phyloP scores from a whole-genome alignment of 768 basidiomycete genomes.

The Psilocybe subaeruginosa region DNA sequence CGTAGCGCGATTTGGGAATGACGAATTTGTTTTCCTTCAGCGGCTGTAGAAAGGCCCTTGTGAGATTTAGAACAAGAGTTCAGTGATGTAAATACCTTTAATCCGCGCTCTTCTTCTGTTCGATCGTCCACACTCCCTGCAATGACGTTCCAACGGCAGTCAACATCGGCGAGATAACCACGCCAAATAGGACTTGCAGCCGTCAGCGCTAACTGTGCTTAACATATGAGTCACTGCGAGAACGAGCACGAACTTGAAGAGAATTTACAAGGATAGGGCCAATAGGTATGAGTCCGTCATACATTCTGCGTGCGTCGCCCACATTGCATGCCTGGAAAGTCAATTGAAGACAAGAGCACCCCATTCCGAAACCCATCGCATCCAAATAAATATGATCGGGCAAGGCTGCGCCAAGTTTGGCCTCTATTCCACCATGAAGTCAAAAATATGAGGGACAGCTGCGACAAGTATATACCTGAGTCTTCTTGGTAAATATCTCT shows the following conservation, averaged over 20 bases:
- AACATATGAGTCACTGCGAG: background rate
- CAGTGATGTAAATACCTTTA: conserved; percentile 57
- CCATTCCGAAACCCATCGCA: conserved; percentile 99
- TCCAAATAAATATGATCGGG: conserved; percentile 96
- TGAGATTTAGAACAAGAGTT: conserved; percentile 1
- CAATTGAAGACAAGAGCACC: conserved; percentile 95
- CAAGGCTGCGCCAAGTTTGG: conserved; percentile 86
- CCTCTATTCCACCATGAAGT: conserved; percentile 53
- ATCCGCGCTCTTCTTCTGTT: conserved; percentile 91
- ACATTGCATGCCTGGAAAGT: conserved; percentile 98
- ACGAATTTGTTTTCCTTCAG: conserved; percentile 70
- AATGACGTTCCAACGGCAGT: conserved; percentile 99
- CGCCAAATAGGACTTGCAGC: conserved; percentile 96
- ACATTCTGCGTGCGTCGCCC: conserved; percentile 87
- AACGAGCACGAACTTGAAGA: background rate
- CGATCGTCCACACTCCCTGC: conserved; percentile 98
- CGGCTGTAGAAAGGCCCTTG: conserved; percentile 50
- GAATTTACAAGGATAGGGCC: conserved; percentile 88
- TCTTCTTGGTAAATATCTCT: conserved; percentile 86
- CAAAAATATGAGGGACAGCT: background rate
- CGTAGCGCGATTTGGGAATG: conserved; percentile 97
- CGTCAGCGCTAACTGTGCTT: conserved; percentile 80
- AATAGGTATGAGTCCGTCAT: conserved; percentile 94
- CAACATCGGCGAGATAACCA: conserved; percentile 94
- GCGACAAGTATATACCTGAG: conserved; percentile 52